These are phyloP conservation scores for Lasiosphaeria hispida DNA, from an alignment of 495 filamentous ascomycete species.

Conservation along the genomic window DNA sequence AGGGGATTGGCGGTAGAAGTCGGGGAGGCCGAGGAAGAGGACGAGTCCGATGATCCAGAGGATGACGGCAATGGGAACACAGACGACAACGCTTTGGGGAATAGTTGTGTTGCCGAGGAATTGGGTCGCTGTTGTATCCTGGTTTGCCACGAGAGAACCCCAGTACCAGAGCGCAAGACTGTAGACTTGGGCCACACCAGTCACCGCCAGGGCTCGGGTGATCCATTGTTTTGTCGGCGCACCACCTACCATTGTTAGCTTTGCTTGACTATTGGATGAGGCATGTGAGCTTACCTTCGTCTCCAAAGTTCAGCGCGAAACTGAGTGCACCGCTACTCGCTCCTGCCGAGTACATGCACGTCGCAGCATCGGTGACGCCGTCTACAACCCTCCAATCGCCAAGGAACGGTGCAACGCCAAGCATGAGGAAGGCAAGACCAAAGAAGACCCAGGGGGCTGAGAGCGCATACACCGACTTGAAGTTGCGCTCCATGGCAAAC, in stretches of 20 bases:
- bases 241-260: slow-evolving; percentile 30
- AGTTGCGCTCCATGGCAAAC: slow-evolving; percentile 58
- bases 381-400: slow-evolving; percentile 35
- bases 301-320: slow-evolving; percentile 68
- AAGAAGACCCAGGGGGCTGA: slow-evolving; percentile 61
- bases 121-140: slow-evolving; percentile 23
- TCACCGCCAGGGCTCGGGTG: slow-evolving; percentile 60
- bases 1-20: slow-evolving; percentile 63
- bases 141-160: slow-evolving; percentile 47
- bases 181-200: slow-evolving; percentile 65
- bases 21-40: slow-evolving; percentile 56
- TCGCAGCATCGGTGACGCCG: slow-evolving; percentile 57
- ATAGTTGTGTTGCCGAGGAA: slow-evolving; percentile 28
- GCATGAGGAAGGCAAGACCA: slow-evolving; percentile 58
- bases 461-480: slow-evolving; percentile 57
- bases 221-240: slow-evolving; percentile 62
- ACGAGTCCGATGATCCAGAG: slow-evolving; percentile 51
- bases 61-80: slow-evolving; percentile 48
- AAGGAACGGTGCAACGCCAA: slow-evolving; percentile 61
- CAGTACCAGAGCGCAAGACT: slow-evolving; percentile 65
- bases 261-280: background rate
- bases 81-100: slow-evolving; percentile 46
- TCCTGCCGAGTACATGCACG: slow-evolving; percentile 58
- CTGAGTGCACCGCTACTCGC: slow-evolving; percentile 60
- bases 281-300: slow-evolving; percentile 40